These are phyloP conservation scores for Globisporangium spiculum DNA, from an alignment of 352 stramenopile species.

Conservation along the genomic window DNA sequence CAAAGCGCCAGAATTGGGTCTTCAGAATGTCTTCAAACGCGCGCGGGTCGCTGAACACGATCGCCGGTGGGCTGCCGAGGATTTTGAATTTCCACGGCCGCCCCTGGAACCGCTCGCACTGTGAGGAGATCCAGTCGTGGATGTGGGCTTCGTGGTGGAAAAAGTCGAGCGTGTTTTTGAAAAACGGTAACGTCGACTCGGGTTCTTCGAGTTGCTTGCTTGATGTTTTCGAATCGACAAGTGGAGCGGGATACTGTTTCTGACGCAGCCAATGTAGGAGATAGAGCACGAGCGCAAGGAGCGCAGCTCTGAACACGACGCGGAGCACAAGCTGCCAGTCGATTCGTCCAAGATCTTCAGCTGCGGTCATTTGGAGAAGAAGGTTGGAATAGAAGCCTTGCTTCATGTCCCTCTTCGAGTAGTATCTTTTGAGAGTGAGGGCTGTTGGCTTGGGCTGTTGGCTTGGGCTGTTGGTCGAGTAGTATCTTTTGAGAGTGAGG, in stretches of 20 bases:
- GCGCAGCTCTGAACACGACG: neutral
- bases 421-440: neutral
- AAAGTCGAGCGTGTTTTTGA: constrained; percentile 12
- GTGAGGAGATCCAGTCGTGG: constrained; percentile 6
- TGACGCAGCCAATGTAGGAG: neutral
- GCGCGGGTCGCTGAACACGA: constrained; percentile 3
- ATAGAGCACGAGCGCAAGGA: neutral
- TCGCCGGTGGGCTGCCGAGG: neutral
- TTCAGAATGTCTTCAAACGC: constrained; percentile 12
- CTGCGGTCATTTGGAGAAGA: neutral
- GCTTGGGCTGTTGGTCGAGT: neutral
- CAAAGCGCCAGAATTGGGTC: constrained; percentile 11
- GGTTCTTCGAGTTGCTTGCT: neutral
- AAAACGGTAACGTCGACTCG: constrained; percentile 1
- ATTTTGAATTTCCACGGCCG: constrained; percentile 4
- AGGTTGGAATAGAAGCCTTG: neutral
- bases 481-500: neutral
- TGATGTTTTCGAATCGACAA: neutral
- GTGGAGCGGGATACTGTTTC: neutral
- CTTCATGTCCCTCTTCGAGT: neutral
- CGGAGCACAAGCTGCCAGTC: neutral
- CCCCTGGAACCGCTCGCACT: neutral
- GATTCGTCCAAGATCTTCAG: neutral
- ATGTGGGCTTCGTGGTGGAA: neutral
- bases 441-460: neutral